These are phyloP conservation scores for Solanum lycopersicoides DNA, from an alignment of 257 asterid genomes.

Conservation along the genomic window DNA sequence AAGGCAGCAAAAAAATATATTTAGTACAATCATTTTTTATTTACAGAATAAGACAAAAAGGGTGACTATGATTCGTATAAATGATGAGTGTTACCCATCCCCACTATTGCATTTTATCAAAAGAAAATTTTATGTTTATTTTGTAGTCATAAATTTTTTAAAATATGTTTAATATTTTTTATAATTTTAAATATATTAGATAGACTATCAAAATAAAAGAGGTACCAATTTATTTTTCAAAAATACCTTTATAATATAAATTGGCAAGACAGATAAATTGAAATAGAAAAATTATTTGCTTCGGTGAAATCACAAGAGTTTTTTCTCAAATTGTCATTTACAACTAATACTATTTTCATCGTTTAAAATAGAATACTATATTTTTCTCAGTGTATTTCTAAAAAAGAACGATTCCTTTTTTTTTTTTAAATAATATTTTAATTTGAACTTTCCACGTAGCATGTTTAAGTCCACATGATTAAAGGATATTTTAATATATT, in stretches of 20 bases:
- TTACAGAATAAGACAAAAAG: constrained; percentile 21
- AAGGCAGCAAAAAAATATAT: not conserved
- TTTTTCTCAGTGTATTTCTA: no score
- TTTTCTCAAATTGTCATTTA: not conserved
- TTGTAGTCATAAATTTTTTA: not conserved
- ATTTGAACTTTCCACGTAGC: no score
- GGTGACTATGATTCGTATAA: not conserved
- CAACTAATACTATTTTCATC: not conserved
- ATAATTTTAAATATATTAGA: no score
- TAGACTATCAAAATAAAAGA: not conserved
- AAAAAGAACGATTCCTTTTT: no score
- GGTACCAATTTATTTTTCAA: no score
- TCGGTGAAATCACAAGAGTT: not conserved
- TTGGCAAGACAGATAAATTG: not conserved
- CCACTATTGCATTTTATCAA: not conserved
- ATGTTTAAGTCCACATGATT: no score
- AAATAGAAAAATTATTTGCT: not conserved
- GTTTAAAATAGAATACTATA: no score
- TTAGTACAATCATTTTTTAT: not conserved
- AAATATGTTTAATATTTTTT: no score
- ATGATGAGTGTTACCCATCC: not conserved
- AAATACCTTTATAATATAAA: no score
- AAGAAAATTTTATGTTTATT: not conserved
- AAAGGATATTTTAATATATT: no score
- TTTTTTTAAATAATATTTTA: no score